Conservation (phyloP, 2,329 filamentous ascomycete species). For the Emmonsiellopsis sp. region DNA sequence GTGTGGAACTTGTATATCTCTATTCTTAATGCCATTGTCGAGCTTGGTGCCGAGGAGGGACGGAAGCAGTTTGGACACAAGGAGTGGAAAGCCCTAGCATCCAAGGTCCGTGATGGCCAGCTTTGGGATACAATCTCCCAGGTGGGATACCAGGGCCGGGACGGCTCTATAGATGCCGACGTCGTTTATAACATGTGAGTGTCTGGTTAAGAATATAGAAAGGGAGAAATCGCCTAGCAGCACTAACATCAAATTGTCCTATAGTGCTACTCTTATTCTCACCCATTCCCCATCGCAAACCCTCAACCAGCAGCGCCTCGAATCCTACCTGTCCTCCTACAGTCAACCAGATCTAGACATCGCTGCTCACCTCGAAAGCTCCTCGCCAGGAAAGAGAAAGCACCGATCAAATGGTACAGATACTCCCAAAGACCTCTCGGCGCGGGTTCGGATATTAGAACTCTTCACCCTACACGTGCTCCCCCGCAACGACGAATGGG, state of each 20-base stretch:
- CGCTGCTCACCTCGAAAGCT: conserved; percentile 48
- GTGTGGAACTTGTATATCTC: conserved; percentile 97
- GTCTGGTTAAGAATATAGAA: conserved; percentile 10
- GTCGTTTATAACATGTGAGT: conserved; percentile 58
- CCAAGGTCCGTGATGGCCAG: conserved; percentile 76
- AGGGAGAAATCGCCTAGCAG: neutral
- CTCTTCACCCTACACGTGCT: conserved; percentile 92
- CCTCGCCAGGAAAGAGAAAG: conserved; percentile 22
- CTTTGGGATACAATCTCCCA: conserved; percentile 92
- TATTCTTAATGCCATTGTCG: conserved; percentile 80
- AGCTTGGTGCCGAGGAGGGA: conserved; percentile 81
- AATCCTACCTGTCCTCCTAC: conserved; percentile 76
- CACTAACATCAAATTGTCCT: conserved; percentile 6
- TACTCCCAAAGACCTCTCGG: conserved; percentile 74
- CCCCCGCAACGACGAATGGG: conserved; percentile 91
- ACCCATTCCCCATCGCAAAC: conserved; percentile 80
- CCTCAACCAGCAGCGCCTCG: conserved; percentile 77
- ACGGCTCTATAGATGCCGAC: conserved; percentile 87
- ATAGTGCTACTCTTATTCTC: conserved; percentile 76
- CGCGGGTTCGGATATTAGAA: conserved; percentile 84
- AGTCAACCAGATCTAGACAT: conserved; percentile 66
- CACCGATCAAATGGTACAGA: conserved; percentile 55
- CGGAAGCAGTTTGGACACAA: conserved; percentile 78
- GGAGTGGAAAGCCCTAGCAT: conserved; percentile 73
- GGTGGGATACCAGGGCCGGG: conserved; percentile 77